A percentile compares a stretch with the other conserved stretches of the same genome.
Evolutionary conservation across 352 stramenopile genomes (phyloP).

Genomic region (Pythium chondricola): DNA sequence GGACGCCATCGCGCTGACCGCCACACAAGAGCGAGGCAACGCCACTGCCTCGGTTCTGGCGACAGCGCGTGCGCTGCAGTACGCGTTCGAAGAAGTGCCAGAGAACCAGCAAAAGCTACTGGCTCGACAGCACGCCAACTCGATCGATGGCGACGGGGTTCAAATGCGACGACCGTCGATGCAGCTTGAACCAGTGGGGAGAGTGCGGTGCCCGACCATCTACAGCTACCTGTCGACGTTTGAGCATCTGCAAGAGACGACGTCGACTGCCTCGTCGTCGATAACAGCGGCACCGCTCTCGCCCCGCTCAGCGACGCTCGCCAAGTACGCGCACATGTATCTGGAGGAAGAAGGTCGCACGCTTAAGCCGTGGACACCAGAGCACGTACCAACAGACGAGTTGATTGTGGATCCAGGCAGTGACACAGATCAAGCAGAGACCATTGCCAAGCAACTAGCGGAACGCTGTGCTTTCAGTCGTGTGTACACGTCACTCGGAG

Average conservation of each 20-base stretch:
- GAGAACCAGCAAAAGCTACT: slow-evolving; percentile 46
- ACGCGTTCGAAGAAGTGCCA: slow-evolving; percentile 60
- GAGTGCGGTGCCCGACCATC: slow-evolving; percentile 55
- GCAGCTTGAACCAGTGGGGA: neutral
- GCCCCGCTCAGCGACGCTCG: slow-evolving; percentile 56
- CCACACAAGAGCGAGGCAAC: neutral
- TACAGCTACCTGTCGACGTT: slow-evolving; percentile 75
- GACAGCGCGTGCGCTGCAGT: slow-evolving; percentile 48
- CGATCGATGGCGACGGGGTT: neutral
- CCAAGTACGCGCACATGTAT: slow-evolving; percentile 79
- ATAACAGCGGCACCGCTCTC: slow-evolving; percentile 25
- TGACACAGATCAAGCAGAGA: neutral
- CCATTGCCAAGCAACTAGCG: neutral
- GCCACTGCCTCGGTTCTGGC: slow-evolving; percentile 31
- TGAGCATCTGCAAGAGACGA: slow-evolving; percentile 26
- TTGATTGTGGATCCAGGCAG: slow-evolving; percentile 11
- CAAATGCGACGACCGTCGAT: neutral
- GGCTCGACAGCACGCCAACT: neutral
- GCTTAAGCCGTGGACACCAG: slow-evolving; percentile 53
- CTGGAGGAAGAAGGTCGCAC: slow-evolving; percentile 48
- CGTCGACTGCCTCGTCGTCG: slow-evolving; percentile 1
- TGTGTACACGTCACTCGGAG: slow-evolving; percentile 57
- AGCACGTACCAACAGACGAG: slow-evolving; percentile 36
- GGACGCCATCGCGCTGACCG: slow-evolving; percentile 40
- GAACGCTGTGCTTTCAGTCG: slow-evolving; percentile 37